phyloP scores from a whole-genome alignment of 2,329 filamentous ascomycete genomes.

The Chaetomium sp. region DNA sequence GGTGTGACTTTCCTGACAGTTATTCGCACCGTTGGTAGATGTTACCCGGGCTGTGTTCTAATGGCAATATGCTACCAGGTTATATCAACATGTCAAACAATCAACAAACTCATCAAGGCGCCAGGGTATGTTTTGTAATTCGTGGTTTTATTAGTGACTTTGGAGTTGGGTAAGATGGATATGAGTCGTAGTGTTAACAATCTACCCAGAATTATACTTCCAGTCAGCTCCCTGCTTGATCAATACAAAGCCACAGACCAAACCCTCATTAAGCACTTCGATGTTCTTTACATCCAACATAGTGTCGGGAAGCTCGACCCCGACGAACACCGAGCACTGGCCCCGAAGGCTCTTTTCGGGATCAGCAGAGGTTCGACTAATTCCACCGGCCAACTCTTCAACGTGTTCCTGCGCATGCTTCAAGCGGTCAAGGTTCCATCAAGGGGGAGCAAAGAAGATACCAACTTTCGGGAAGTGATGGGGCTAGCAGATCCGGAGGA shows the following conservation, averaged over 20 bases:
- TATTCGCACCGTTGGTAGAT: conserved; percentile 2
- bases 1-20: conserved; percentile 25
- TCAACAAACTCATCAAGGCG: conserved; percentile 49
- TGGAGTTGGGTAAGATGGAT: background rate
- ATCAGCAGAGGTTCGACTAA: conserved; percentile 51
- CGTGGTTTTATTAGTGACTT: too few relatives aligned
- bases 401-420: conserved; percentile 71
- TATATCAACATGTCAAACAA: conserved; percentile 42
- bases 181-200: background rate
- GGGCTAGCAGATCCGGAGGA: conserved; percentile 62
- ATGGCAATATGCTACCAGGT: conserved; percentile 31
- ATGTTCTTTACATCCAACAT: conserved; percentile 83
- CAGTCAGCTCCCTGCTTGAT: conserved; percentile 74
- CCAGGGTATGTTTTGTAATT: conserved; percentile 35
- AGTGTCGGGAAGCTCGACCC: conserved; percentile 51
- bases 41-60: too few relatives aligned
- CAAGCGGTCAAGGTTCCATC: conserved; percentile 64
- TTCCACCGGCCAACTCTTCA: conserved; percentile 61
- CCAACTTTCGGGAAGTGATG: conserved; percentile 56
- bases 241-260: conserved; percentile 80
- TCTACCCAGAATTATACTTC: conserved; percentile 60
- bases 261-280: conserved; percentile 76
- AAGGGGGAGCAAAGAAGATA: conserved; percentile 73
- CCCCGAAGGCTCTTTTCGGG: conserved; percentile 64
- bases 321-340: conserved; percentile 60